These are phyloP conservation scores for Dendrobium chrysotoxum DNA, from an alignment of 106 monocot species.

Conservation along the genomic window DNA sequence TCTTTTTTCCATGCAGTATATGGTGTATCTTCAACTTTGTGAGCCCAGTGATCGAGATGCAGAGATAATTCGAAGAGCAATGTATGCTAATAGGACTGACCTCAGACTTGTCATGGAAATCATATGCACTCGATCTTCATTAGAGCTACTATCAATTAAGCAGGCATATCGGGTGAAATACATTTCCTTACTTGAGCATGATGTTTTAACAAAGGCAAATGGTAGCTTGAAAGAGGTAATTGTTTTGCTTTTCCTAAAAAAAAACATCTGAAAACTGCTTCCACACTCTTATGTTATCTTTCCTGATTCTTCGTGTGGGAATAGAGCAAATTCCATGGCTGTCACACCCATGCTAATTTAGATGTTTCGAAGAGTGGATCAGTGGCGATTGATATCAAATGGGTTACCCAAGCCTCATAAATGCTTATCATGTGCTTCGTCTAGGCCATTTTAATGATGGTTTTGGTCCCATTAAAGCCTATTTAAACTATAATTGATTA, in stretches of 20 bases:
- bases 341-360: too few relatives aligned
- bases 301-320: too few relatives aligned
- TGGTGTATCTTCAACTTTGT: slow-evolving; percentile 21
- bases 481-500: too few relatives aligned
- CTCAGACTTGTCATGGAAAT: slow-evolving; percentile 21
- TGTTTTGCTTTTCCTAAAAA: not conserved
- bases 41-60: slow-evolving; percentile 31
- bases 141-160: slow-evolving; percentile 18
- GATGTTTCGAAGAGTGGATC: too few relatives aligned
- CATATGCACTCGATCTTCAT: slow-evolving; percentile 39
- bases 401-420: too few relatives aligned
- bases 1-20: slow-evolving; percentile 23
- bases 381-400: too few relatives aligned
- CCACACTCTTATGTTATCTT: too few relatives aligned
- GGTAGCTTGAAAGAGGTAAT: slow-evolving; percentile 34
- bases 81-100: slow-evolving; percentile 13
- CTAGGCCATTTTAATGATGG: too few relatives aligned
- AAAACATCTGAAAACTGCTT: too few relatives aligned
- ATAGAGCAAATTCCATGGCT: too few relatives aligned
- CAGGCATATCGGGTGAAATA: slow-evolving; percentile 25
- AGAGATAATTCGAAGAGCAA: slow-evolving; percentile 23
- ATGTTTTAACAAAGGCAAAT: slow-evolving; percentile 21
- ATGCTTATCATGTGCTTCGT: too few relatives aligned
- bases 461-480: too few relatives aligned
- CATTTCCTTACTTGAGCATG: slow-evolving; percentile 21